These are phyloP conservation scores for Avena eriantha DNA, from an alignment of 176 grass and related monocot genomes.

Conservation along the genomic window DNA sequence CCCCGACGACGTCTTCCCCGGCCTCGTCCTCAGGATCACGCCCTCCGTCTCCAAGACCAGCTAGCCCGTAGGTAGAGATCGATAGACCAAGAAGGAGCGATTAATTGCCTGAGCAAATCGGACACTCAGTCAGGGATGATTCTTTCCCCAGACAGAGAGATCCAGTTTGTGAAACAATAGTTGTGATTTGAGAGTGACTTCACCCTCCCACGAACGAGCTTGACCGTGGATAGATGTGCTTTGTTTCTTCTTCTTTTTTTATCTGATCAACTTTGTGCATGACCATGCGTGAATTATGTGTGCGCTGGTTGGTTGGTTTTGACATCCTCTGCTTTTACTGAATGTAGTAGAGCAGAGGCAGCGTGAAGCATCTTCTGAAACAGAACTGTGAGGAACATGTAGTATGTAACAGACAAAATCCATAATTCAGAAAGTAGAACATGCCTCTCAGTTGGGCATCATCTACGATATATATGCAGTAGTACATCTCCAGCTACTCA, in stretches of 20 bases:
- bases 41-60: slow-evolving; percentile 47
- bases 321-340: not conserved
- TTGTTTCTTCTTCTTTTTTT: not conserved
- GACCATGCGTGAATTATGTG: not conserved
- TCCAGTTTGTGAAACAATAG: not conserved
- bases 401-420: not conserved
- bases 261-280: no score
- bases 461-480: not conserved
- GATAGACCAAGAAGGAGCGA: not conserved
- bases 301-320: not conserved
- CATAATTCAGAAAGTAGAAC: not conserved
- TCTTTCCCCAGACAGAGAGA: not conserved
- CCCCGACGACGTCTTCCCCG: slow-evolving; percentile 97
- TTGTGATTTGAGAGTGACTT: no score
- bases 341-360: not conserved
- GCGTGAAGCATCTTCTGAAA: not conserved
- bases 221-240: not conserved
- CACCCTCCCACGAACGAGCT: no score
- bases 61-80: not conserved
- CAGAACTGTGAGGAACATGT: not conserved
- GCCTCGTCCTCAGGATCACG: slow-evolving; percentile 86
- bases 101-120: not conserved
- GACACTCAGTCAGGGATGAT: not conserved
- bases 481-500: not conserved
- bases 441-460: not conserved